These are phyloP conservation scores for Rhodotorula babjevae DNA, from an alignment of 768 basidiomycete genomes.

Conservation along the genomic window DNA sequence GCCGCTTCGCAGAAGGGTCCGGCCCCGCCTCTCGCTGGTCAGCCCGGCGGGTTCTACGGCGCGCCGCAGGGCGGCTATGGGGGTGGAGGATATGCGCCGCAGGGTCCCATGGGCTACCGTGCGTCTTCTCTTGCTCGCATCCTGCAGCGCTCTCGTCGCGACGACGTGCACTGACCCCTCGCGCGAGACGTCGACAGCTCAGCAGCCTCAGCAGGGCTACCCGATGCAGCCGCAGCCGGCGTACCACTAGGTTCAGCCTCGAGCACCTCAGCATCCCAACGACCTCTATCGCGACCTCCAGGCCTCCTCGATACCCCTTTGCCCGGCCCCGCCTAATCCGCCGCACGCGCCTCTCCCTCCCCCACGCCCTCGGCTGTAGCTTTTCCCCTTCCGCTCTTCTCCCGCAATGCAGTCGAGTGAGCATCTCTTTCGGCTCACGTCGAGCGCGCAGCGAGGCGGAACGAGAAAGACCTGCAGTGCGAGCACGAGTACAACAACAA, in stretches of 20 bases:
- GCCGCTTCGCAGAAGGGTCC: conserved; percentile 22
- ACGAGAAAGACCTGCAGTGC: no score
- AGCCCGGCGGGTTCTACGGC: conserved; percentile 17
- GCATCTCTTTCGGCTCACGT: no score
- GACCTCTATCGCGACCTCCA: no score
- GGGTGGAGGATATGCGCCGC: conserved; percentile 13
- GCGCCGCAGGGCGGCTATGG: conserved; percentile 2
- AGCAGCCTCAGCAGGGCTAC: conserved; percentile 25
- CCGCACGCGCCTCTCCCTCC: no score
- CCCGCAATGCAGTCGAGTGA: no score
- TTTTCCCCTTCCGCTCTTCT: no score
- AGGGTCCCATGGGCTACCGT: conserved; percentile 23
- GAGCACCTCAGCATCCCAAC: no score
- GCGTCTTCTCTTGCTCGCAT: not conserved
- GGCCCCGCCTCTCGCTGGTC: conserved; percentile 8
- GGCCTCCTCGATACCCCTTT: not conserved
- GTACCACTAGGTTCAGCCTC: not conserved
- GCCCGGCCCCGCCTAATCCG: no score
- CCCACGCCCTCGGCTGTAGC: no score
- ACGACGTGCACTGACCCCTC: no score
- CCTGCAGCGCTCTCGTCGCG: no score
- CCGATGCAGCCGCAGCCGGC: not conserved
- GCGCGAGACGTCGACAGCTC: not conserved
- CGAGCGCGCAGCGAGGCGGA: no score
- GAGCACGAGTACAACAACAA: not conserved